Base-by-base conservation (phyloP, 371 early-diverging fungal genomes). In the Rhizoclosmatium hyalinum region DNA sequence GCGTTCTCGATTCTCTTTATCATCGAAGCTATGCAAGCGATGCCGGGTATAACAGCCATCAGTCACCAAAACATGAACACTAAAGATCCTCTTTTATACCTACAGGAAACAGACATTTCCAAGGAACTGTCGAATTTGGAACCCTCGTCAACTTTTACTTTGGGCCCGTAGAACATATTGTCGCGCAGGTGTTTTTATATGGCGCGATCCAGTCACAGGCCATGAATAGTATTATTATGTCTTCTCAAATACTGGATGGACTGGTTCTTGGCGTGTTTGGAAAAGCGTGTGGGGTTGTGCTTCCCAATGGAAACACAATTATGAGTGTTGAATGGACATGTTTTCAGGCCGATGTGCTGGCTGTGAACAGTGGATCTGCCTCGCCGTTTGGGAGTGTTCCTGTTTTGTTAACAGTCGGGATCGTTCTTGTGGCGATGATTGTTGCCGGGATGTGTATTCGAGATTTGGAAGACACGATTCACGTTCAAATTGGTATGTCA, bases 1-100 rank as follows among this genome's bases (percentile, higher is more conserved):
- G 77, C 80, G 10, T 77, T 84, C 53, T 72, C 81, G 24, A 73
- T 76, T 4, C 80, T 94, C n/a, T 92, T 94, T 75, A 89, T 92
- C 43, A 88, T 92, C 69, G 94, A 94, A 75, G 90, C 91, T 5
- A 88, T 94, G 85, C 91, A 92, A 55, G 89, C 87, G 64, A 88
- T 93, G 50, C 90, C 90, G 14, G 94, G 93, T 67, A 58, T 24
- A 53, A 14, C 14, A 14, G 54, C n/a, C 54, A n/a, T 10, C 10
- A n/a, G n/a, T 14, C 54, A 53, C n/a, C 24, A 24, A 24, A 24
- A 24, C 24, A 24, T 24, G 24, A 24, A 24, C 24, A 24, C 24
- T 24, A 24, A 4, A 43, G 0, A 14, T 12, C 32, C 39, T 32
- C 42, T 41, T 32, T 3, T 39, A 43, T 10, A 43, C 32, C 3